phyloP scores from a whole-genome alignment of 169 alveolate genomes.

The Blepharisma undulans region DNA sequence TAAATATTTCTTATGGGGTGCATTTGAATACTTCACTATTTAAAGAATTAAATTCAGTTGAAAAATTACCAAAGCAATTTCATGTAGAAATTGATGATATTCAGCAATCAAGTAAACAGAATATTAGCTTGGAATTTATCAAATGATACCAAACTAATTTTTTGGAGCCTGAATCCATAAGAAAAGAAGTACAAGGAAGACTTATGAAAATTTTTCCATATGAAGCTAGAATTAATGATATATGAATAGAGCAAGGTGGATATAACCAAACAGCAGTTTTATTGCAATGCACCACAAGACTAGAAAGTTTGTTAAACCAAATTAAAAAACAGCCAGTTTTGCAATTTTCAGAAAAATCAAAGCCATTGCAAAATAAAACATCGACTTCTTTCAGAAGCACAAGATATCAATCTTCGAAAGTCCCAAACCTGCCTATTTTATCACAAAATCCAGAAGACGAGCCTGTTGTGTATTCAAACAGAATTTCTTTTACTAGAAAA shows the following conservation, averaged over 20 bases:
- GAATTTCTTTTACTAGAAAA: neutral
- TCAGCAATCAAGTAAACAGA: conserved; percentile 22
- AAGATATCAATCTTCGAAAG: neutral
- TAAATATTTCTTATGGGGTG: conserved; percentile 59
- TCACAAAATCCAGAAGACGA: neutral
- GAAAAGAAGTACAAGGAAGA: neutral
- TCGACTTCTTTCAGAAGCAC: neutral
- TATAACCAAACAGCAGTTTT: conserved; percentile 23
- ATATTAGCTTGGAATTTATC: neutral
- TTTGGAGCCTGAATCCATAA: neutral
- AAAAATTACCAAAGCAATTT: conserved; percentile 53
- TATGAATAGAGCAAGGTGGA: neutral
- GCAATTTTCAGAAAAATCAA: neutral
- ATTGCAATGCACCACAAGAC: neutral
- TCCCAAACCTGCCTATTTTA: neutral
- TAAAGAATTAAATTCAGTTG: conserved; percentile 48
- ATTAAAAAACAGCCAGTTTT: neutral
- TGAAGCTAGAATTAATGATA: neutral
- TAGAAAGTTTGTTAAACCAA: neutral
- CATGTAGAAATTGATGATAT: conserved; percentile 46
- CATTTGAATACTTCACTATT: conserved; percentile 54
- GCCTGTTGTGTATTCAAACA: neutral
- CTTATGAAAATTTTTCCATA: neutral
- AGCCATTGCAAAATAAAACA: neutral
- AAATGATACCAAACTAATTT: conserved; percentile 22